Conservation (phyloP, 1,284 basidiomycete species). For the Boletellus deceptivus region DNA sequence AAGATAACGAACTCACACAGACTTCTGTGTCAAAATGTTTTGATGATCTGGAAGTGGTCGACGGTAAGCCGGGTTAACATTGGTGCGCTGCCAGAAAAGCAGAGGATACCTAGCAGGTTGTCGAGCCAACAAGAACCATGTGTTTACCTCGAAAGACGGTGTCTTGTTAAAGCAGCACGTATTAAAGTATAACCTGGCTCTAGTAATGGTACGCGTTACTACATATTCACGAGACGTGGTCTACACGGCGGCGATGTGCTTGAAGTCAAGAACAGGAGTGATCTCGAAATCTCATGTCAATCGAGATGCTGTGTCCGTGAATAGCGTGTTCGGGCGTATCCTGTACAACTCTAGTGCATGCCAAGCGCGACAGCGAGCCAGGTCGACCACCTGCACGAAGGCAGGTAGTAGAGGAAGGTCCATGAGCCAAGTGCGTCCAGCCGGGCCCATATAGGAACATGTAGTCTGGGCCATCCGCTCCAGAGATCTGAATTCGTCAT, state of each 20-base stretch:
- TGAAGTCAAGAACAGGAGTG: too few relatives aligned
- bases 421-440: not conserved
- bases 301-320: too few relatives aligned
- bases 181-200: conserved; percentile 2
- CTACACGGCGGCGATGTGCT: not conserved
- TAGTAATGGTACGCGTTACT: conserved; percentile 7
- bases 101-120: conserved; percentile 13
- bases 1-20: conserved; percentile 12
- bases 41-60: conserved; percentile 16
- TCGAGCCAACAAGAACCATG: conserved; percentile 10
- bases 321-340: too few relatives aligned
- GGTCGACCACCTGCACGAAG: not conserved
- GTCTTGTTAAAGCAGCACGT: conserved; percentile 8
- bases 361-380: too few relatives aligned
- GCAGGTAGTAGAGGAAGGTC: not conserved
- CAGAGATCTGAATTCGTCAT: not conserved
- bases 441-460: too few relatives aligned
- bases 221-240: conserved; percentile 15
- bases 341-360: too few relatives aligned
- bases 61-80: conserved; percentile 17
- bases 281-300: too few relatives aligned
- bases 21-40: conserved; percentile 5
- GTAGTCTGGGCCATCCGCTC: not conserved
- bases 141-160: conserved; percentile 15
- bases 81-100: conserved; percentile 14